Conservation (phyloP, 2,329 filamentous ascomycete species). For the Tolypocladium ophioglossoides region DNA sequence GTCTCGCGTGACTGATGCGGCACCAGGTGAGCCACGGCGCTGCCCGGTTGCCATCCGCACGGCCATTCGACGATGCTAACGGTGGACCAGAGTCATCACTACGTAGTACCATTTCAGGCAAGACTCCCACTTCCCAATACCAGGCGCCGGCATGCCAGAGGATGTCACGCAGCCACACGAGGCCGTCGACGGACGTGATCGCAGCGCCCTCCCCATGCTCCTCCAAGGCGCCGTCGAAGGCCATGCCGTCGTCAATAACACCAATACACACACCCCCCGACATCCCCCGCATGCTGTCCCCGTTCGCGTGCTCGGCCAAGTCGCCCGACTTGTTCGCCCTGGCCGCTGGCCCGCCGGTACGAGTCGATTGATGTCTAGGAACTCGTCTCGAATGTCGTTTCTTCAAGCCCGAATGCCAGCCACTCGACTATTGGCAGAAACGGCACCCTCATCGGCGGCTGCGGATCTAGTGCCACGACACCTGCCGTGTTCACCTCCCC, state of each 20-base stretch:
- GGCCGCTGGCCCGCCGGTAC: conserved; percentile 22
- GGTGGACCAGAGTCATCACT: conserved; percentile 29
- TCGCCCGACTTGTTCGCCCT: conserved; percentile 32
- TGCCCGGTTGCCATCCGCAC: not conserved
- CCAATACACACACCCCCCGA: conserved; percentile 43
- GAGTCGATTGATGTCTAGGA: conserved; percentile 10
- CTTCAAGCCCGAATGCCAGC: not conserved
- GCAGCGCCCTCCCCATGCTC: conserved; percentile 24
- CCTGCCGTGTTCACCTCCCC: conserved; percentile 40
- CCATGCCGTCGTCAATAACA: conserved; percentile 55
- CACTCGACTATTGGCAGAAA: conserved; percentile 27
- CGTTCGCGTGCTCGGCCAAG: conserved; percentile 52
- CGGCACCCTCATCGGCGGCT: conserved; percentile 29
- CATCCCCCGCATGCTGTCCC: conserved; percentile 38
- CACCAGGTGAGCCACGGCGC: conserved; percentile 23
- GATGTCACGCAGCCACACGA: conserved; percentile 38
- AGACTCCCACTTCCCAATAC: conserved; percentile 32
- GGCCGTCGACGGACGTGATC: conserved; percentile 44
- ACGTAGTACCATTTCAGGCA: conserved; percentile 47
- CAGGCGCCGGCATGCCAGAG: conserved; percentile 40
- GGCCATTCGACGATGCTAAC: not conserved
- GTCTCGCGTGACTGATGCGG: conserved; percentile 51
- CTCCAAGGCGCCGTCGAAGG: conserved; percentile 51
- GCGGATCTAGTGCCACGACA: conserved; percentile 37
- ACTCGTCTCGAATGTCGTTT: not conserved